Evolutionary conservation across 257 asterid species (phyloP).

Genomic region (Jacaranda mimosifolia): DNA sequence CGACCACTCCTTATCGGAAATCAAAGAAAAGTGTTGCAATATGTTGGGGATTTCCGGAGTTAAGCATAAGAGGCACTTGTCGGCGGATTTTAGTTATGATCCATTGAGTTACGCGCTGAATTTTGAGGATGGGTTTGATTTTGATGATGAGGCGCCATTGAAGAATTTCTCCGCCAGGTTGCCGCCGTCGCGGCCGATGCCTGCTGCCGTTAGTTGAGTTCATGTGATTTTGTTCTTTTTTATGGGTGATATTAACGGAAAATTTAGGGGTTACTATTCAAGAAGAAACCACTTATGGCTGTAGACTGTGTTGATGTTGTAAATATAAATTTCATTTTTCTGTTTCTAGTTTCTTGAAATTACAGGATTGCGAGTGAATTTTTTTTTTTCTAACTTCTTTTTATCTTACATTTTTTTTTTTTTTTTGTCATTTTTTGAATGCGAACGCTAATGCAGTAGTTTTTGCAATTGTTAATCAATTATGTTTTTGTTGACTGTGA

Average conservation of each 20-base stretch:
- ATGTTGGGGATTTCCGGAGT: slow-evolving; percentile 46
- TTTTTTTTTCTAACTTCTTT: neutral
- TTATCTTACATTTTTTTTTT: neutral
- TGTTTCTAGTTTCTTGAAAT: neutral
- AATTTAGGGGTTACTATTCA: neutral
- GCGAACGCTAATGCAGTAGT: neutral
- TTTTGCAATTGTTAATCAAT: neutral
- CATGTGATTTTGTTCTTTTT: neutral
- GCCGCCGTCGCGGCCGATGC: slow-evolving; percentile 57
- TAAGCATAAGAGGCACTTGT: slow-evolving; percentile 51
- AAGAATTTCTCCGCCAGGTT: slow-evolving; percentile 63
- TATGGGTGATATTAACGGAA: neutral
- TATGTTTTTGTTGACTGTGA: neutral
- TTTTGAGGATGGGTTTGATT: slow-evolving; percentile 66
- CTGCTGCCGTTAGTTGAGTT: slow-evolving; percentile 39
- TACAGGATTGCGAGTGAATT: neutral
- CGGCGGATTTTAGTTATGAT: slow-evolving; percentile 74
- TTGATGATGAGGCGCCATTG: slow-evolving; percentile 55
- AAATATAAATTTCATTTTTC: neutral
- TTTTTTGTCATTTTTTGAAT: neutral
- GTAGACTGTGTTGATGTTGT: neutral
- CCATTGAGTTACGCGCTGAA: slow-evolving; percentile 80
- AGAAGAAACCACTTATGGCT: neutral
- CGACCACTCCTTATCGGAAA: slow-evolving; percentile 44
- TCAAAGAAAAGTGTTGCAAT: slow-evolving; percentile 59